Evolutionary conservation across 1,284 basidiomycete genomes (phyloP).

Genomic region (Tilletia indica): DNA sequence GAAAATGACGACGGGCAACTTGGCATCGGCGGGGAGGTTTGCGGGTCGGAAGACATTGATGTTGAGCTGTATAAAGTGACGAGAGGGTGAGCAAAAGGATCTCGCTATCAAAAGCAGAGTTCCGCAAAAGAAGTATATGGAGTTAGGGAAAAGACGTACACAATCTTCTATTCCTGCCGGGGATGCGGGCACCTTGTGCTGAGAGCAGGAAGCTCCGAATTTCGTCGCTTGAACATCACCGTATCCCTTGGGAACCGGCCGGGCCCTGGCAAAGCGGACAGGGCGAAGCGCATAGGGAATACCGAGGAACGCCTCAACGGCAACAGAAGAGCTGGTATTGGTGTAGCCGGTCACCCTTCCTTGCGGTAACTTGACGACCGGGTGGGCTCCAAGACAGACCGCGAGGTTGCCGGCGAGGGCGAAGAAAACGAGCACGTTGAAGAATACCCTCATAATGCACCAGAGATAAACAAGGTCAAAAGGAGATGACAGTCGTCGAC

Average conservation of each 20-base stretch:
- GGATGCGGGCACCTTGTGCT: conserved; percentile 23
- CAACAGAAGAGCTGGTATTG: neutral
- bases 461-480: too few relatives aligned
- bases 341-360: neutral
- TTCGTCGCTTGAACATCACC: conserved; percentile 29
- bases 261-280: conserved; percentile 31
- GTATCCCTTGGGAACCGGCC: conserved; percentile 21
- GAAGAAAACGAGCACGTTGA: too few relatives aligned
- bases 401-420: neutral
- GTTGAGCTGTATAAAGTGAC: conserved; percentile 21
- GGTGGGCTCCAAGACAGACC: neutral
- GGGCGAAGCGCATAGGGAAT: conserved; percentile 37
- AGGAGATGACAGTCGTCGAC: too few relatives aligned
- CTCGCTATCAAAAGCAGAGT: too few relatives aligned
- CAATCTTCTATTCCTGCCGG: conserved; percentile 33
- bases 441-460: too few relatives aligned
- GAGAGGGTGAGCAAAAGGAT: neutral
- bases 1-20: conserved; percentile 35
- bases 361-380: neutral
- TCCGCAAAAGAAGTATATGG: neutral
- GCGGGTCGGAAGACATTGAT: conserved; percentile 36
- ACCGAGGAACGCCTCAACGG: conserved; percentile 23
- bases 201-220: conserved; percentile 31
- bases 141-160: neutral
- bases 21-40: conserved; percentile 19